Percentiles rank a stretch among this genome's conserved stretches.
phyloP scores from a whole-genome alignment of 805 yeast genomes.

The Ogataea chonburiensis region DNA sequence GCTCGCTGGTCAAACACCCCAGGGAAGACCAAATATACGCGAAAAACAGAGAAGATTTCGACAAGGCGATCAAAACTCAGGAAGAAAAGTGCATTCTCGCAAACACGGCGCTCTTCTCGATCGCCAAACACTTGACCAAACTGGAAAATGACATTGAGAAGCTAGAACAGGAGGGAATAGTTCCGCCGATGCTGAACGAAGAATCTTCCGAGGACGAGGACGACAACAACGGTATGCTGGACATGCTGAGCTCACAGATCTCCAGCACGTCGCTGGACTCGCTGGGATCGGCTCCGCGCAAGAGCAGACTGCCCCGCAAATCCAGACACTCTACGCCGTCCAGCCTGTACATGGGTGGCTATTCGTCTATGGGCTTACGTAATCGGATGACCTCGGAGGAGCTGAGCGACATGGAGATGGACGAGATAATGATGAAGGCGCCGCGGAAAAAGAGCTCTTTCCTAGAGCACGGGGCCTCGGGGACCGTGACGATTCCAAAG shows the following conservation, averaged over 20 bases:
- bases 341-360: constrained; percentile 6
- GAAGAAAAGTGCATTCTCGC: constrained; percentile 76
- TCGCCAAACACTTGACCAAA: constrained; percentile 69
- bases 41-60: constrained; percentile 68
- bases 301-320: constrained; percentile 15
- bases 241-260: constrained; percentile 22
- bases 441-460: constrained; percentile 19
- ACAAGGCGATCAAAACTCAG: constrained; percentile 59
- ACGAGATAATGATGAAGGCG: constrained; percentile 16
- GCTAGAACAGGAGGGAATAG: constrained; percentile 76
- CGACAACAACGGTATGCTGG: constrained; percentile 13
- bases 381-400: constrained; percentile 23
- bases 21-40: constrained; percentile 68
- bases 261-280: constrained; percentile 24
- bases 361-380: constrained; percentile 13
- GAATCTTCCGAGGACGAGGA: constrained; percentile 22
- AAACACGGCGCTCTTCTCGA: constrained; percentile 76
- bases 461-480: constrained; percentile 29
- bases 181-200: constrained; percentile 50
- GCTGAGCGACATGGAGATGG: constrained; percentile 21
- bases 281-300: constrained; percentile 12
- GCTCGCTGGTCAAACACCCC: constrained; percentile 77
- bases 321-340: constrained; percentile 25
- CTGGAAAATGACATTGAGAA: constrained; percentile 74
- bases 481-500: constrained; percentile 28